Evolutionary conservation across 352 stramenopile species (phyloP).

Genomic region (Phytophthora niederhauseri): DNA sequence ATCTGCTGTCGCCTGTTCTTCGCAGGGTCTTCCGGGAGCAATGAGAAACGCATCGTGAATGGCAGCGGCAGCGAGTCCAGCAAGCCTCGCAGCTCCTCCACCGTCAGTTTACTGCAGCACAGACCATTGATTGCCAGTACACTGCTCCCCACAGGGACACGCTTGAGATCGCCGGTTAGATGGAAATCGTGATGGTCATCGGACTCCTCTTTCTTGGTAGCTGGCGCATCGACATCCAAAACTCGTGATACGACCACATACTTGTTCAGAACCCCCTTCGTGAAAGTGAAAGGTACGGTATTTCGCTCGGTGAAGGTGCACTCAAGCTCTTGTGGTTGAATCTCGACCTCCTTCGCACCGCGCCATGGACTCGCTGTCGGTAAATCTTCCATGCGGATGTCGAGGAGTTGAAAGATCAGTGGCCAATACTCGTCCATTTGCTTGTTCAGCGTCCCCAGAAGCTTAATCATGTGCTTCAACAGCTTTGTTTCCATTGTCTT

Average conservation of each 20-base stretch:
- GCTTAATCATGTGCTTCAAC: slow-evolving; percentile 82
- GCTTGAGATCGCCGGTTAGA: slow-evolving; percentile 41
- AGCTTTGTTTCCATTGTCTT: slow-evolving; percentile 88
- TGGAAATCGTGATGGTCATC: slow-evolving; percentile 32
- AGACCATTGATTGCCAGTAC: slow-evolving; percentile 82
- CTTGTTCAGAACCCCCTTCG: slow-evolving; percentile 74
- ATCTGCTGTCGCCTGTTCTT: slow-evolving; percentile 59
- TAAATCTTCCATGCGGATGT: slow-evolving; percentile 82
- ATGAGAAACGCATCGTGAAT: slow-evolving; percentile 71
- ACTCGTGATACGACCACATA: slow-evolving; percentile 68
- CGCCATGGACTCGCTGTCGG: slow-evolving; percentile 79
- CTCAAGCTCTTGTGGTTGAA: slow-evolving; percentile 75
- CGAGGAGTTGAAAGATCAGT: slow-evolving; percentile 78
- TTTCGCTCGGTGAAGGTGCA: slow-evolving; percentile 53
- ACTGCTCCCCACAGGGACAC: slow-evolving; percentile 59
- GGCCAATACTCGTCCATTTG: slow-evolving; percentile 90
- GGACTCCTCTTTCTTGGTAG: slow-evolving; percentile 9
- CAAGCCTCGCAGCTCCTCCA: slow-evolving; percentile 65
- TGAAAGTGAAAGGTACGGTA: slow-evolving; percentile 66
- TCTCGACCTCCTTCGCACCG: slow-evolving; percentile 73
- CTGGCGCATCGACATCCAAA: slow-evolving; percentile 39
- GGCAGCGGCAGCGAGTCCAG: slow-evolving; percentile 58
- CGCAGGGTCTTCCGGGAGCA: slow-evolving; percentile 62
- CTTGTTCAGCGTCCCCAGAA: slow-evolving; percentile 81
- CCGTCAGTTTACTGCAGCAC: slow-evolving; percentile 71